Evolutionary conservation across 192 early-diverging fungal species (phyloP).

Genomic region (Umbelopsis ramanniana): DNA sequence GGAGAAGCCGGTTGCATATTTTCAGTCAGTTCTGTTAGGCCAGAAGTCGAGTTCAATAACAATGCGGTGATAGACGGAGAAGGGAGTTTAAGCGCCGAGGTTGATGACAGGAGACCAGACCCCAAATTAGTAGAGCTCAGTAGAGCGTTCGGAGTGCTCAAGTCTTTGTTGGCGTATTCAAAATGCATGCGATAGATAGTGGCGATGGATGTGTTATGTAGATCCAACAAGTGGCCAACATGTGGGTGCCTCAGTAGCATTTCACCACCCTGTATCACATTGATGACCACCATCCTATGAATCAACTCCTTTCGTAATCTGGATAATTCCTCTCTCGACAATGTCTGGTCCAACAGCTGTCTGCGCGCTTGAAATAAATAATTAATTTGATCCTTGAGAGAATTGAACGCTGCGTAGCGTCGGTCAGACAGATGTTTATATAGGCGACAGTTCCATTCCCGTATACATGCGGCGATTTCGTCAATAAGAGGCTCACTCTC

Average conservation of each 20-base stretch:
- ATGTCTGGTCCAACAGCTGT: conserved; percentile 61
- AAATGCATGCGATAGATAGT: conserved; percentile 62
- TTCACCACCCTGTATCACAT: conserved; percentile 55
- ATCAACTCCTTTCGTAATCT: conserved; percentile 58
- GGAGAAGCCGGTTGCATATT: conserved; percentile 14
- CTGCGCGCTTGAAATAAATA: conserved; percentile 62
- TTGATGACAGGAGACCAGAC: background rate
- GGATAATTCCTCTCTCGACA: conserved; percentile 62
- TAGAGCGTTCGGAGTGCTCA: background rate
- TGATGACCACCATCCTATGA: conserved; percentile 56
- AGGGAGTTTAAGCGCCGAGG: background rate
- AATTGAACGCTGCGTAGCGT: conserved; percentile 56
- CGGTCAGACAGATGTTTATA: conserved; percentile 56
- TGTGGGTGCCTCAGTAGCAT: conserved; percentile 66
- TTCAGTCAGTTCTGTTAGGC: background rate
- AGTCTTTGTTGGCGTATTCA: conserved; percentile 33
- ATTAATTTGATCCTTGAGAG: conserved; percentile 59
- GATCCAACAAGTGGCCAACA: conserved; percentile 58
- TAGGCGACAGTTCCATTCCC: conserved; percentile 63
- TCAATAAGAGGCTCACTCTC: conserved; percentile 64
- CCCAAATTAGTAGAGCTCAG: background rate
- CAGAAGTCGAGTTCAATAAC: background rate
- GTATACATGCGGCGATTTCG: conserved; percentile 65
- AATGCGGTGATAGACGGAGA: background rate
- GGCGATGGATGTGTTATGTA: conserved; percentile 58